phyloP scores from a whole-genome alignment of 768 basidiomycete genomes.

The Exsudoporus frostii region DNA sequence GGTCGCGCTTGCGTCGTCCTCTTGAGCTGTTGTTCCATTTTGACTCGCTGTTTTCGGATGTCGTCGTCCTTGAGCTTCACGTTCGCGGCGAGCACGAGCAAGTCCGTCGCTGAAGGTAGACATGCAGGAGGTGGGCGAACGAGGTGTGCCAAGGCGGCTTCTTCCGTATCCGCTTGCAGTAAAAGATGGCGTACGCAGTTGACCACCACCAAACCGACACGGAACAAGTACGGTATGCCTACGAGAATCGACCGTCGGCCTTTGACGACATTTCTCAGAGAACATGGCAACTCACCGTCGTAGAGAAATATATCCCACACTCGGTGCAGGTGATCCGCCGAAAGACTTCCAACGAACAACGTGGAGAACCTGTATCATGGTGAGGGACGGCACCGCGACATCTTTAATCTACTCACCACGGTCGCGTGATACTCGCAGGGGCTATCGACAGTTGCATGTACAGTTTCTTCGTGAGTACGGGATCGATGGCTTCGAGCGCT shows the following conservation, averaged over 20 bases:
- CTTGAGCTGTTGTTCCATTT: slow-evolving; percentile 73
- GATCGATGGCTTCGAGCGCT: slow-evolving; percentile 63
- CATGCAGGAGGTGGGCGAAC: slow-evolving; percentile 46
- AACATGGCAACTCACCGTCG: slow-evolving; percentile 53
- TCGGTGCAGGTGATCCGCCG: slow-evolving; percentile 61
- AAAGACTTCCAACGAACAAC: slow-evolving; percentile 65
- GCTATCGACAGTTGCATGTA: slow-evolving; percentile 61
- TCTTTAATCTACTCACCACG: slow-evolving; percentile 46
- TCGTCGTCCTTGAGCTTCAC: slow-evolving; percentile 80
- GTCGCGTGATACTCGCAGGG: slow-evolving; percentile 54
- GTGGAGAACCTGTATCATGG: slow-evolving; percentile 57
- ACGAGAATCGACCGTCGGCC: slow-evolving; percentile 1
- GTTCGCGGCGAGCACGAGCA: slow-evolving; percentile 58
- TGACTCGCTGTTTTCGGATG: slow-evolving; percentile 66
- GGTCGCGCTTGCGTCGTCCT: slow-evolving; percentile 46
- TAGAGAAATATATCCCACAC: slow-evolving; percentile 83
- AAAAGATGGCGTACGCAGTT: slow-evolving; percentile 57
- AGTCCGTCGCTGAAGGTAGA: slow-evolving; percentile 57
- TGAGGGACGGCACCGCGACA: neutral
- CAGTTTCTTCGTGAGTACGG: slow-evolving; percentile 59
- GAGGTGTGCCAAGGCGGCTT: slow-evolving; percentile 48
- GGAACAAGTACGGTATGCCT: slow-evolving; percentile 74
- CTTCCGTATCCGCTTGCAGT: slow-evolving; percentile 47
- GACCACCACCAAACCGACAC: slow-evolving; percentile 67
- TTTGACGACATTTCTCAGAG: neutral